These are phyloP conservation scores for Penicillium sp. DNA, from an alignment of 2,329 filamentous ascomycete genomes.

Conservation along the genomic window DNA sequence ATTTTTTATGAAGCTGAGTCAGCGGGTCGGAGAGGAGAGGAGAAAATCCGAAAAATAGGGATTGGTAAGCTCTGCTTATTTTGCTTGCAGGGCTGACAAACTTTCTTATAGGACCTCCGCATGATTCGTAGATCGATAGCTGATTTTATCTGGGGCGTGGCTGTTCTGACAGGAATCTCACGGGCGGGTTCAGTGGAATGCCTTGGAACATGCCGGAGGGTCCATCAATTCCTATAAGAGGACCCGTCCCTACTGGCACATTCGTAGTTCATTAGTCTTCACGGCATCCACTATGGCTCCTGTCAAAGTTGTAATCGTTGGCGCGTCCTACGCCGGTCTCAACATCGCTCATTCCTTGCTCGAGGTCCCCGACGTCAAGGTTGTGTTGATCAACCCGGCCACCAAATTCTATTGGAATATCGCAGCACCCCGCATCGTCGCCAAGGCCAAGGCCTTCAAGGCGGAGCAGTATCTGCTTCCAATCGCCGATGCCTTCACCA, in stretches of 20 bases:
- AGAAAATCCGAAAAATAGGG: background rate
- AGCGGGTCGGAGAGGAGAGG: background rate
- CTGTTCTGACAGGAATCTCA: background rate
- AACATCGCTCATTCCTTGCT: constrained; percentile 39
- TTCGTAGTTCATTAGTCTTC: background rate
- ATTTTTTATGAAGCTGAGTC: background rate
- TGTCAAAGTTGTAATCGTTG: constrained; percentile 36
- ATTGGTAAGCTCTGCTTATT: constrained; percentile 3
- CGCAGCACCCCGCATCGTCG: constrained; percentile 54
- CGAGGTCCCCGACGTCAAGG: constrained; percentile 38
- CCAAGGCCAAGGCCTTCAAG: constrained; percentile 48
- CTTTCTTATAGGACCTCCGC: no score
- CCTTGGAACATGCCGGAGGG: background rate
- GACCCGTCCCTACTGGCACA: background rate
- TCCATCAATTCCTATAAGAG: constrained; percentile 6
- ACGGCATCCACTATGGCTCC: constrained; percentile 14
- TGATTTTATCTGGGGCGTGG: background rate
- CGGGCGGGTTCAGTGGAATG: background rate
- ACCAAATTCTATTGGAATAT: constrained; percentile 54
- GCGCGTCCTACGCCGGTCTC: constrained; percentile 39
- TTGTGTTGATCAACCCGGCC: constrained; percentile 56
- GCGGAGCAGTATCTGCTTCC: constrained; percentile 50
- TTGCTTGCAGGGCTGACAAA: constrained; percentile 1
- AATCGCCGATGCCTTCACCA: constrained; percentile 50
- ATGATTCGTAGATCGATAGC: background rate